These are phyloP conservation scores for Camellia japonica DNA, from an alignment of 148 eudicot genomes.

Conservation along the genomic window DNA sequence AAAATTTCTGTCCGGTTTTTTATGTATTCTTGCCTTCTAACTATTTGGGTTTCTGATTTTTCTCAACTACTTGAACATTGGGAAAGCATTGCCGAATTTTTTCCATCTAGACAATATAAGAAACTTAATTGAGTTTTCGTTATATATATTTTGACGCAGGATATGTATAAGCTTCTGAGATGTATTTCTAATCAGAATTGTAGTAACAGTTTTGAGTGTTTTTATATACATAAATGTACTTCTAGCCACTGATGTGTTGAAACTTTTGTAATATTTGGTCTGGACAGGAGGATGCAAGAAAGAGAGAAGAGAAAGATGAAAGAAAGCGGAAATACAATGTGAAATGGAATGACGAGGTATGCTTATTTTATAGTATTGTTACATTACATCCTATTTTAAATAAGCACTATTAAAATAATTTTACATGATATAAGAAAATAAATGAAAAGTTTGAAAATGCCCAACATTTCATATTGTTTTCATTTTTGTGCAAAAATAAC, in stretches of 20 bases:
- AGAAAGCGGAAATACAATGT: constrained; percentile 86
- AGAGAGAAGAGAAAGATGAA: constrained; percentile 80
- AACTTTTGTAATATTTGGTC: neutral
- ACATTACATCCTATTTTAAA: neutral
- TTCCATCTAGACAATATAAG: neutral
- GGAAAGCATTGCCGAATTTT: neutral
- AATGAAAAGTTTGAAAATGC: too few relatives aligned
- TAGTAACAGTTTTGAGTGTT: neutral
- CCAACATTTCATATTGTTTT: too few relatives aligned
- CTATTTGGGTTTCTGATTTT: neutral
- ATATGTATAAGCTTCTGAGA: neutral
- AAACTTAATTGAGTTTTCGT: neutral
- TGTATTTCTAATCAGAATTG: neutral
- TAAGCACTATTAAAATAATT: neutral
- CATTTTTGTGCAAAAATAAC: too few relatives aligned
- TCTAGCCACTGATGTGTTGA: neutral
- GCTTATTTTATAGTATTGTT: neutral
- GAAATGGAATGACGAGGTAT: constrained; percentile 72
- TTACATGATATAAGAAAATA: neutral
- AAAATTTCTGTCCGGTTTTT: neutral
- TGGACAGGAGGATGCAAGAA: constrained; percentile 72
- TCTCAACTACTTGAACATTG: neutral
- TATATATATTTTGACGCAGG: too few relatives aligned
- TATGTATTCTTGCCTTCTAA: neutral
- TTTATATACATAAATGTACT: neutral